These are phyloP conservation scores for Diddensiella caesifluorescens DNA, from an alignment of 805 yeast genomes.

Conservation along the genomic window DNA sequence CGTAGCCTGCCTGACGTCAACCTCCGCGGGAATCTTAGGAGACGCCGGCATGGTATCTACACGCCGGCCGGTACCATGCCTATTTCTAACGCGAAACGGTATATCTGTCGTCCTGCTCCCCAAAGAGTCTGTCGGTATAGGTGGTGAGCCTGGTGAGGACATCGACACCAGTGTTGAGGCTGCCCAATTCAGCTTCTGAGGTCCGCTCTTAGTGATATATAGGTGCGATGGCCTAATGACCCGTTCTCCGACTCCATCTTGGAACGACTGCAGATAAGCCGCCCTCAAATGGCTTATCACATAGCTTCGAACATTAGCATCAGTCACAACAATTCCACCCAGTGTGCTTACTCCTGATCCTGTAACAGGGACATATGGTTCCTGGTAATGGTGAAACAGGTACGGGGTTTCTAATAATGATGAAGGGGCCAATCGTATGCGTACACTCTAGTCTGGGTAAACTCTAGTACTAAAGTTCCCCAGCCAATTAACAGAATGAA, in stretches of 20 bases:
- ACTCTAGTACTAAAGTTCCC: no score
- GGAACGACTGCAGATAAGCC: slow-evolving; percentile 25
- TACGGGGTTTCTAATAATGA: no score
- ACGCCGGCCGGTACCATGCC: slow-evolving; percentile 1
- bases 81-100: background rate
- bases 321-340: background rate
- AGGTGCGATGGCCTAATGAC: slow-evolving; percentile 25
- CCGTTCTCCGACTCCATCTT: slow-evolving; percentile 28
- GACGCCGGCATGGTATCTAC: slow-evolving; percentile 2
- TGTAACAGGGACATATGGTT: slow-evolving; percentile 30
- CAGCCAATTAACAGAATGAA: slow-evolving; percentile 1
- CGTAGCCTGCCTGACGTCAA: background rate
- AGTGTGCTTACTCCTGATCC: slow-evolving; percentile 25
- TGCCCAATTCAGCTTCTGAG: slow-evolving; percentile 23
- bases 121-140: slow-evolving; percentile 23
- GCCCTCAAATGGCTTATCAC: slow-evolving; percentile 29
- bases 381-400: no score
- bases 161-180: slow-evolving; percentile 21
- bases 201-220: slow-evolving; percentile 24
- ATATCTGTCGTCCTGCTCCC: slow-evolving; percentile 6
- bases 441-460: no score
- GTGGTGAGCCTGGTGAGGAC: slow-evolving; percentile 25
- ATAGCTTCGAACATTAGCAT: slow-evolving; percentile 18
- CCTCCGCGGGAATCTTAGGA: slow-evolving; percentile 9
- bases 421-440: no score